These are phyloP conservation scores for Tulasnella sp. DNA, from an alignment of 768 basidiomycete species.

Conservation along the genomic window DNA sequence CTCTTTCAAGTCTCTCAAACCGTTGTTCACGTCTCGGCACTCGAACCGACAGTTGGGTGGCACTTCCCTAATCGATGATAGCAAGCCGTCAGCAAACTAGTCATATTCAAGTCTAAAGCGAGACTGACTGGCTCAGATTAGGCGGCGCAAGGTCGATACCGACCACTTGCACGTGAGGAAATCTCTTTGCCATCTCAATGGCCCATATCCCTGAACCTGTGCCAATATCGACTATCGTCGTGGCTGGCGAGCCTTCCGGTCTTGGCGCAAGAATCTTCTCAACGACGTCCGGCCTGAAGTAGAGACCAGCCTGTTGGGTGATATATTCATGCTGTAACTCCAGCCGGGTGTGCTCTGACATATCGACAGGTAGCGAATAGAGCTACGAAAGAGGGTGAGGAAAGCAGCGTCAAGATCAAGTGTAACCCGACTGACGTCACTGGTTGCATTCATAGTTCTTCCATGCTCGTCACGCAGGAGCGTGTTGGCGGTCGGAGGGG, in stretches of 20 bases:
- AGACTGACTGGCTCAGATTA: too few relatives aligned
- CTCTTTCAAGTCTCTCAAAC: background rate
- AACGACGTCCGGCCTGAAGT: conserved; percentile 22
- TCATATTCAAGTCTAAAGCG: too few relatives aligned
- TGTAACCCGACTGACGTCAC: too few relatives aligned
- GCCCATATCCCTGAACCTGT: conserved; percentile 2
- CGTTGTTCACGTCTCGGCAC: conserved; percentile 4
- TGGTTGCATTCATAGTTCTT: too few relatives aligned
- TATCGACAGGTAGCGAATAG: background rate
- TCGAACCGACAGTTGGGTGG: conserved; percentile 13
- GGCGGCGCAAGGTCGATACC: conserved; percentile 2
- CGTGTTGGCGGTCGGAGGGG: too few relatives aligned
- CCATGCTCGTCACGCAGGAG: too few relatives aligned
- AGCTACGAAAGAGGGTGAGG: too few relatives aligned
- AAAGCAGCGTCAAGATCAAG: too few relatives aligned
- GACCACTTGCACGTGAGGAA: background rate
- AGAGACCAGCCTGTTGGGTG: conserved; percentile 24
- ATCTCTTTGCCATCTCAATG: background rate
- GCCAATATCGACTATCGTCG: conserved; percentile 7
- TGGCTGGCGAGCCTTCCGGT: conserved; percentile 19
- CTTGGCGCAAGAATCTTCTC: conserved; percentile 25
- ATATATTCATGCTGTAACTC: conserved; percentile 27
- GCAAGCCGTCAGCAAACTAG: too few relatives aligned
- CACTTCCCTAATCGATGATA: too few relatives aligned
- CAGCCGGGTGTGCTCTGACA: conserved; percentile 24